phyloP scores from a whole-genome alignment of 257 asterid species.

The Solanum verrucosum region DNA sequence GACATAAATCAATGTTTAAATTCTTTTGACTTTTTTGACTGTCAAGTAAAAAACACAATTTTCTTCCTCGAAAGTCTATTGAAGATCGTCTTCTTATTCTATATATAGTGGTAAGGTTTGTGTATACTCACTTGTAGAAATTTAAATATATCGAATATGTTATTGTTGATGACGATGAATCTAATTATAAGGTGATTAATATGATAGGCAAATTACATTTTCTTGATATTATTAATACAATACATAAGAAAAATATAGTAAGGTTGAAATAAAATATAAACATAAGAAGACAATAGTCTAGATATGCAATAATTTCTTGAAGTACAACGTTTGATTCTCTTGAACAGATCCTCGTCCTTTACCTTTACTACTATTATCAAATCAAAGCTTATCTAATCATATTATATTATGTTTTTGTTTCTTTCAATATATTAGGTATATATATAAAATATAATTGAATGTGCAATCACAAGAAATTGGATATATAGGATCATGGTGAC shows the following conservation, averaged over 20 bases:
- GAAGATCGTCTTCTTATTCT: neutral
- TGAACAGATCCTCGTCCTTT: neutral
- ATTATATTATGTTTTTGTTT: neutral
- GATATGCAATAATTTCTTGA: conserved; percentile 15
- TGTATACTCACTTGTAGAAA: too few species aligned
- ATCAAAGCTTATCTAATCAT: neutral
- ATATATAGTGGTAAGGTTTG: too few species aligned
- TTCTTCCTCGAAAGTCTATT: rapidly evolving
- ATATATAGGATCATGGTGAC: neutral
- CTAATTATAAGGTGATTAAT: neutral
- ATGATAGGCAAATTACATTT: neutral
- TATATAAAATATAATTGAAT: neutral
- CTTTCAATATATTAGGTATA: neutral
- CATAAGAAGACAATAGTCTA: conserved; percentile 13
- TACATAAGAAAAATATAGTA: neutral
- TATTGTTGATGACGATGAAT: neutral
- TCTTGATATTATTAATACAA: neutral
- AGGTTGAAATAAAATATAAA: neutral
- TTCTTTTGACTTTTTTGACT: neutral
- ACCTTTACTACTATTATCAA: neutral
- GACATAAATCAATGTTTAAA: neutral
- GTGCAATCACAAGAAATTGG: neutral
- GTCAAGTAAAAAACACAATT: neutral
- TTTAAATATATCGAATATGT: neutral
- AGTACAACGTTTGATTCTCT: neutral